Evolutionary conservation across 441 rosid species (phyloP).

Genomic region (Omphalea diandra): DNA sequence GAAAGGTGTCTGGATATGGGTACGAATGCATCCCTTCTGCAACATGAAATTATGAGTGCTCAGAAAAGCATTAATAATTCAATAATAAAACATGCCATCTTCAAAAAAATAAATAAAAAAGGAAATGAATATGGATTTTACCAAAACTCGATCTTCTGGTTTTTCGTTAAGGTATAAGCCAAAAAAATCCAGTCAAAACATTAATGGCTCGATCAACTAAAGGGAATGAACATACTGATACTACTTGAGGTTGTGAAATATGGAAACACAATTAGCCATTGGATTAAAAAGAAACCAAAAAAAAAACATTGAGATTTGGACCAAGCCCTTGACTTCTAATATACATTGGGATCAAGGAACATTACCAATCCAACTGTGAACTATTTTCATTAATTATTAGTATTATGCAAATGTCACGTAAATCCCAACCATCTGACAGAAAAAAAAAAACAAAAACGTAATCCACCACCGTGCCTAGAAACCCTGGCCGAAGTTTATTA

Average conservation of each 20-base stretch:
- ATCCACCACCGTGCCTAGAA: conserved; percentile 9
- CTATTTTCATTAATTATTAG: not conserved
- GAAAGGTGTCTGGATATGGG: not conserved
- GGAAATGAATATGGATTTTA: not conserved
- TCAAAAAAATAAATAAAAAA: not conserved
- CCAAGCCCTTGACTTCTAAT: conserved; percentile 36
- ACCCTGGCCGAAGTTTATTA: conserved; percentile 17
- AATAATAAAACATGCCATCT: not conserved
- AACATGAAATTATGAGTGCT: conserved; percentile 9
- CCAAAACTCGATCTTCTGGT: not conserved
- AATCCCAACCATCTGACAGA: not conserved
- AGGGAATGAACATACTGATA: not conserved
- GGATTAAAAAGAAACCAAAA: conserved; percentile 6
- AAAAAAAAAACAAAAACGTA: too few relatives aligned
- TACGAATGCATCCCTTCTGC: not conserved
- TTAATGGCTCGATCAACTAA: conserved; percentile 11
- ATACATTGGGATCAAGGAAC: conserved; percentile 32
- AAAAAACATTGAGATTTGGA: conserved; percentile 36
- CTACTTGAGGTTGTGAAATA: not conserved
- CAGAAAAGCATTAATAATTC: not conserved
- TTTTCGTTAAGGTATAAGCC: conserved; percentile 10
- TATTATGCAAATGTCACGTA: conserved; percentile 3
- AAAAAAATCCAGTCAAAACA: conserved; percentile 27
- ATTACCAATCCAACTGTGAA: conserved; percentile 23
- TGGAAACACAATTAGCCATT: conserved; percentile 12